Conservation (phyloP, 331 rosid genomes). For the Prunus yedoensis region DNA sequence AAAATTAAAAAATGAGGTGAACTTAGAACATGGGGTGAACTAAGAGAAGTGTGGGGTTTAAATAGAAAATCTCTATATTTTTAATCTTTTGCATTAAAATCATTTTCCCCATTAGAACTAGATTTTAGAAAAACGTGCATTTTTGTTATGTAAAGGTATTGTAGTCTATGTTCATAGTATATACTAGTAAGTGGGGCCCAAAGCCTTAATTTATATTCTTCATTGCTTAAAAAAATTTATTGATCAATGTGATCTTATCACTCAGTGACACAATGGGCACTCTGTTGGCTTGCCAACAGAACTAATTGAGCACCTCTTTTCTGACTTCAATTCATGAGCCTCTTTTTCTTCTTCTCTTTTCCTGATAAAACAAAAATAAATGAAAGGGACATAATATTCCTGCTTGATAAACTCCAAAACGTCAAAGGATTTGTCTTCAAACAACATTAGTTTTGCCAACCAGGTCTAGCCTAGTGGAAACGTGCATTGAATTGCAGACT, state of each 20-base stretch:
- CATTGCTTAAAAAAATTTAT: no score
- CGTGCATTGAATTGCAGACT: no score
- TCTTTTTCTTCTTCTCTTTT: not conserved
- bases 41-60: no score
- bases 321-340: not conserved
- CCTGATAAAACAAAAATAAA: not conserved
- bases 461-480: not conserved
- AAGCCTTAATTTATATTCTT: not conserved
- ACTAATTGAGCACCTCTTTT: not conserved
- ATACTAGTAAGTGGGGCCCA: not conserved
- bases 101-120: no score
- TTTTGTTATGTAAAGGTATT: not conserved
- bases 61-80: no score
- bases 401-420: not conserved
- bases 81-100: no score
- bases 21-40: no score
- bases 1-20: no score
- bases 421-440: not conserved
- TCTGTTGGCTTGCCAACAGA: not conserved
- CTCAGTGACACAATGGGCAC: not conserved
- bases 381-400: not conserved
- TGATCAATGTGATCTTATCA: no score
- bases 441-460: not conserved
- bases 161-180: not conserved
- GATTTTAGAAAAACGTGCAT: no score